phyloP scores from a whole-genome alignment of 352 stramenopile species.

The Globisporangium barbulae region DNA sequence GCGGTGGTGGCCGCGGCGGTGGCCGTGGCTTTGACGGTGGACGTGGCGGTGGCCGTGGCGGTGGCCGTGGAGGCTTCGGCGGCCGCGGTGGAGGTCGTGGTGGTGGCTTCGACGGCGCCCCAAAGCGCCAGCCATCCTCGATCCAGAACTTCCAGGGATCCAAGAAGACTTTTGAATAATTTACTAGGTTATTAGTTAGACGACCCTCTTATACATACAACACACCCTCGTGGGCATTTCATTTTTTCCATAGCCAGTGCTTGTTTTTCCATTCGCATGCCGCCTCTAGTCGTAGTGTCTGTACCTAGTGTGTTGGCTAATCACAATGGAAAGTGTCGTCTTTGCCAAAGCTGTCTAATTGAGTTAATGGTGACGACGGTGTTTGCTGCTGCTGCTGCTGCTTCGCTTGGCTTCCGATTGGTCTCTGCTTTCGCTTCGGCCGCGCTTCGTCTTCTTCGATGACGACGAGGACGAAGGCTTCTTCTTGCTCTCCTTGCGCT shows the following conservation, averaged over 20 bases:
- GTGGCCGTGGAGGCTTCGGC: conserved; percentile 27
- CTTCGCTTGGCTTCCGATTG: neutral
- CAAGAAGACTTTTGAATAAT: conserved; percentile 97
- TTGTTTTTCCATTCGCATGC: neutral
- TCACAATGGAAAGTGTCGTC: neutral
- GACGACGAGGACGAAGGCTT: conserved; percentile 20
- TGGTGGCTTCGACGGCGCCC: conserved; percentile 53
- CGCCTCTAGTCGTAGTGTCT: neutral
- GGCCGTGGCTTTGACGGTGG: conserved; percentile 40
- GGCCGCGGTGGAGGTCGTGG: conserved; percentile 40
- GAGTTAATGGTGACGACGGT: conserved; percentile 4
- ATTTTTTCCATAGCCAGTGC: neutral
- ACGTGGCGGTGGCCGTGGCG: conserved; percentile 26
- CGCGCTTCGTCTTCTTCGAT: conserved; percentile 27
- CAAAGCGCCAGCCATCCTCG: conserved; percentile 81
- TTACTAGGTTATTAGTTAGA: conserved; percentile 22
- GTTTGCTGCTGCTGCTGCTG: conserved; percentile 12
- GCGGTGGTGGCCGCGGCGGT: conserved; percentile 44
- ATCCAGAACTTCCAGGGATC: conserved; percentile 95
- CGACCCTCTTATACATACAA: conserved; percentile 11
- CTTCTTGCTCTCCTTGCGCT: conserved; percentile 31
- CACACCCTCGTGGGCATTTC: neutral
- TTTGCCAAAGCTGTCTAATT: too few species aligned
- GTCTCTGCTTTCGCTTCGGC: conserved; percentile 19
- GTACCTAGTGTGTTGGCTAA: neutral